A percentile compares a stretch with the other conserved stretches of the same genome.
Conservation (phyloP, 192 early-diverging fungal species). For the Mortierella hygrophila region DNA sequence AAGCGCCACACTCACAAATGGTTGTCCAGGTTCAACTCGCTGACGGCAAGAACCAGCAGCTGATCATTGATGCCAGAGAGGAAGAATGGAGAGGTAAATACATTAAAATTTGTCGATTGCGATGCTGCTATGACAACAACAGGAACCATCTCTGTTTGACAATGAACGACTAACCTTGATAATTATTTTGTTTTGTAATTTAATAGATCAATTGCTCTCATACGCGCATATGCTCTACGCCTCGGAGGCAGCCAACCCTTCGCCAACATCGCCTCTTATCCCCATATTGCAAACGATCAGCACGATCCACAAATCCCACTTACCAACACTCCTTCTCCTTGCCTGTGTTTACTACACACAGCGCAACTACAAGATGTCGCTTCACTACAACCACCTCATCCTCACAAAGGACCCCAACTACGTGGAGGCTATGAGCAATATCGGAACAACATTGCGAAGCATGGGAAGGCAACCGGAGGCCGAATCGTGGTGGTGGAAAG, state of each 20-base stretch:
- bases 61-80: conserved; percentile 34
- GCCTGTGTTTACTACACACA: conserved; percentile 91
- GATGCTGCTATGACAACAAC: not conserved
- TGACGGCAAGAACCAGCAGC: conserved; percentile 43
- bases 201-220: conserved; percentile 69
- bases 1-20: conserved; percentile 21
- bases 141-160: not conserved
- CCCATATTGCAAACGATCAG: conserved; percentile 62
- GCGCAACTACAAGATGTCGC: conserved; percentile 76
- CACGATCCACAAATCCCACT: conserved; percentile 67
- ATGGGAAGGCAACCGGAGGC: conserved; percentile 80
- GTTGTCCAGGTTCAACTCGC: conserved; percentile 45
- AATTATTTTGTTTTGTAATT: not conserved
- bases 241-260: conserved; percentile 62
- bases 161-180: not conserved
- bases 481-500: conserved; percentile 87
- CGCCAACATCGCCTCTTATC: conserved; percentile 66
- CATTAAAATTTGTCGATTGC: not conserved
- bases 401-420: conserved; percentile 86
- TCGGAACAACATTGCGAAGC: conserved; percentile 89
- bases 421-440: conserved; percentile 93
- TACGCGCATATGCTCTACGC: conserved; percentile 75
- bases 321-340: conserved; percentile 87
- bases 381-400: conserved; percentile 87
- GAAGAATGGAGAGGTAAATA: conserved; percentile 46